Evolutionary conservation across 2,329 filamentous ascomycete genomes (phyloP).

Genomic region (Phialophora tarda): DNA sequence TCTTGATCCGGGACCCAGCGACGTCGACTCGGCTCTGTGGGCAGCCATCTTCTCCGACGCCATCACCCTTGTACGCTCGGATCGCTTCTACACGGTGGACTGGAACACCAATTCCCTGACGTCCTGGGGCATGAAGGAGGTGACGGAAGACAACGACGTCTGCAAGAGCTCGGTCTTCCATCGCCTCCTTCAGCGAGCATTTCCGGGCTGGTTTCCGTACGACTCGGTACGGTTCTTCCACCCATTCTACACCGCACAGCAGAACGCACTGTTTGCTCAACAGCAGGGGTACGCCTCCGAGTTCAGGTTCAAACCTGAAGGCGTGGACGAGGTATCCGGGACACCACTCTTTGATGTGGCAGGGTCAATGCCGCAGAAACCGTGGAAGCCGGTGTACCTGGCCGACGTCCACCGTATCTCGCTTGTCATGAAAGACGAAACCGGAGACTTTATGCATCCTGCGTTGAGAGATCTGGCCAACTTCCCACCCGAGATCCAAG

Average conservation of each 20-base stretch:
- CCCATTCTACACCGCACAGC: slow-evolving; percentile 4
- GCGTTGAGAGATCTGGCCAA: slow-evolving; percentile 4
- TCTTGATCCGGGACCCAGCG: slow-evolving; percentile 2
- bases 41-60: slow-evolving; percentile 10
- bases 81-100: slow-evolving; percentile 7
- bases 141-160: slow-evolving; percentile 2
- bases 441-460: background rate
- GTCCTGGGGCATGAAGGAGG: slow-evolving; percentile 7
- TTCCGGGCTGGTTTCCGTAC: slow-evolving; percentile 6
- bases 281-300: slow-evolving; percentile 1
- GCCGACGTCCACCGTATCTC: background rate
- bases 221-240: slow-evolving; percentile 4
- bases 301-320: background rate
- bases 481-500: background rate
- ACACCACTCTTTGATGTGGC: background rate
- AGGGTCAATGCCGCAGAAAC: background rate
- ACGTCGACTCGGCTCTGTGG: slow-evolving; percentile 6
- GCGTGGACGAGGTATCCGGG: background rate
- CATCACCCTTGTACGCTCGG: slow-evolving; percentile 5
- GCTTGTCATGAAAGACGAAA: background rate
- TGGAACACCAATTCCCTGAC: slow-evolving; percentile 2
- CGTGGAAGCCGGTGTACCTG: slow-evolving; percentile 2
- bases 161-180: slow-evolving; percentile 9
- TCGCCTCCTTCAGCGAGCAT: slow-evolving; percentile 4
- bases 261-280: slow-evolving; percentile 2